phyloP scores from a whole-genome alignment of 495 filamentous ascomycete species.

The Baudoinia panamericana region DNA sequence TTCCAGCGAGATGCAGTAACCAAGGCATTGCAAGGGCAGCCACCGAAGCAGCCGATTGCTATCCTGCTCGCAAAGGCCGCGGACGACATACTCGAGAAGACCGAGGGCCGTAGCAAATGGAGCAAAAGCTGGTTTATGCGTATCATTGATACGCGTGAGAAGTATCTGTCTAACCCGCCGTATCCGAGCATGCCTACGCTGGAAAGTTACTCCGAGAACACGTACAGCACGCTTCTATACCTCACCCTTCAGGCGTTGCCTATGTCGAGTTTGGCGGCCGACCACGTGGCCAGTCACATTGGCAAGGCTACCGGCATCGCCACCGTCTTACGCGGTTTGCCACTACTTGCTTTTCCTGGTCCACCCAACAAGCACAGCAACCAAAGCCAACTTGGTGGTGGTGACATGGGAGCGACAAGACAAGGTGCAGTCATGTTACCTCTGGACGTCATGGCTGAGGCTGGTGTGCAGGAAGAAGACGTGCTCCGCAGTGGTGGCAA shows the following conservation, averaged over 20 bases:
- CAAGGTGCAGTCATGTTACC: conserved; percentile 67
- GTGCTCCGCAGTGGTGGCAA: conserved; percentile 65
- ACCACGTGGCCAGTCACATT: conserved; percentile 86
- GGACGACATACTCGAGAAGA: conserved; percentile 42
- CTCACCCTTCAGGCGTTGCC: conserved; percentile 66
- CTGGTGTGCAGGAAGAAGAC: conserved; percentile 71
- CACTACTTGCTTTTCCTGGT: conserved; percentile 65
- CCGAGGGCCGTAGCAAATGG: conserved; percentile 42
- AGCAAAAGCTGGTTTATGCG: conserved; percentile 72
- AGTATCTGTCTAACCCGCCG: conserved; percentile 70
- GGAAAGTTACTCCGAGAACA: conserved; percentile 83
- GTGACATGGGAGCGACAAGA: conserved; percentile 29
- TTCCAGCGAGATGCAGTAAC: conserved; percentile 83
- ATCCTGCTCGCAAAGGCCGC: conserved; percentile 64
- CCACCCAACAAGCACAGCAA: conserved; percentile 44
- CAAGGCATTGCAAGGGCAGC: conserved; percentile 55
- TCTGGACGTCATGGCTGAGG: conserved; percentile 76
- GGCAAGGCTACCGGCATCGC: conserved; percentile 86
- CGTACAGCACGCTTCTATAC: conserved; percentile 88
- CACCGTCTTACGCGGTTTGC: conserved; percentile 69
- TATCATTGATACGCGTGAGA: conserved; percentile 65
- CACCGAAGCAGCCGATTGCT: conserved; percentile 84
- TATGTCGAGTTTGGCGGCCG: conserved; percentile 65
- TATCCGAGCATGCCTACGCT: conserved; percentile 59
- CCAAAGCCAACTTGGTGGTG: conserved; percentile 29